Base-by-base conservation (phyloP, 768 basidiomycete species). In the Kwoniella dejecticola region DNA sequence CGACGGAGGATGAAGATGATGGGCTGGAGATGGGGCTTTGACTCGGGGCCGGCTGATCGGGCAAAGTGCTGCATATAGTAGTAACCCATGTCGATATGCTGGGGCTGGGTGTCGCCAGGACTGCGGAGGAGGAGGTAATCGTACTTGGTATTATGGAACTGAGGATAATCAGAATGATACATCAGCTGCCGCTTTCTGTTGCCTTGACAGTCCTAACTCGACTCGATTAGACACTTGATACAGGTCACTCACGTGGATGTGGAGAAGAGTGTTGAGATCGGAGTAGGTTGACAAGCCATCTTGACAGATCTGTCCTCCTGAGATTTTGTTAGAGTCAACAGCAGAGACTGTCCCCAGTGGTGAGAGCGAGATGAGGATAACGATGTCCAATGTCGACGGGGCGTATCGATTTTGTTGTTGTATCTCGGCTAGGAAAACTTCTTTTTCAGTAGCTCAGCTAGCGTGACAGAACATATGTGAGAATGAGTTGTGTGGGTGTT, bases 181-280 rank as follows among this genome's bases (percentile, higher is more conserved):
- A 48, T 48, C 17, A 12, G 36, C 6, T 19, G 17, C 36, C 8
- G 36, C 8, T 24, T 56, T 42, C 8, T 6, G 26, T 6, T 15
- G 38, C 19, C 27, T 36, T 47, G 56, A 17, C 36, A 19, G 17
- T 7, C 4, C n/a, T n/a, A n/a, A n/a, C n/a, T n/a, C n/a, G n/a
- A n/a, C n/a, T n/a, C n/a, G n/a, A n/a, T n/a, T n/a, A n/a, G n/a
- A n/a, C n/a, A n/a, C n/a, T n/a, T n/a, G n/a, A n/a, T n/a, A n/a
- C n/a, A n/a, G n/a, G n/a, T n/a, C n/a, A 62, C 63, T 64, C 58
- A 68, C 67, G 55, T 68, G 2, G 60, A 53, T 2, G 63, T 59
- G 8, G 63, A 29, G 23, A 62, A 68, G 7, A 61, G 15, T 8
- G 67, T 68, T 30, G 58, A 58, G 21, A 60, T 65, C 0, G 67